Evolutionary conservation across 805 yeast species (phyloP).

Genomic region (Yarrowia keelungensis): DNA sequence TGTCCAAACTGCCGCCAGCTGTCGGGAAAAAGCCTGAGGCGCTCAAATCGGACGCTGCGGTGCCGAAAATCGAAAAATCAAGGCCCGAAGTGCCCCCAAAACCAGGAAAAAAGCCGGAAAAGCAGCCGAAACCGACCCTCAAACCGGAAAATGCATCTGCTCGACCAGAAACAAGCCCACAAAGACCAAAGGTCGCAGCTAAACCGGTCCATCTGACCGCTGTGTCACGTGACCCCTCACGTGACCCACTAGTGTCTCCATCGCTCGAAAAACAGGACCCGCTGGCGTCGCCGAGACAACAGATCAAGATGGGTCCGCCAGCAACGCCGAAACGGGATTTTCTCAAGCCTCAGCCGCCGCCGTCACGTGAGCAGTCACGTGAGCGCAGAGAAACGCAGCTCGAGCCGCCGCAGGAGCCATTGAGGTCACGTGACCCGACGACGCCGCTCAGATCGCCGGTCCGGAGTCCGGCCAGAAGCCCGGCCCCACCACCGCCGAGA

Average conservation of each 20-base stretch:
- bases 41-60: neutral
- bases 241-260: neutral
- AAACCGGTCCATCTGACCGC: slow-evolving; percentile 13
- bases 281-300: neutral
- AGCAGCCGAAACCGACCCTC: slow-evolving; percentile 1
- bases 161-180: neutral
- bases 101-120: slow-evolving; percentile 2
- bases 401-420: neutral
- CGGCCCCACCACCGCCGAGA: slow-evolving; percentile 1
- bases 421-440: slow-evolving; percentile 5
- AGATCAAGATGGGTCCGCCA: neutral
- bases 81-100: slow-evolving; percentile 7
- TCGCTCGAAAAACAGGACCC: neutral
- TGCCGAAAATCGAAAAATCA: neutral
- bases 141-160: neutral
- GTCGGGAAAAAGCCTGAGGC: slow-evolving; percentile 31
- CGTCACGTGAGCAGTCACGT: slow-evolving; percentile 26
- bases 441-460: slow-evolving; percentile 3
- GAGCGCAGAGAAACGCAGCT: neutral
- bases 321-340: slow-evolving; percentile 10
- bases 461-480: slow-evolving; percentile 13
- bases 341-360: slow-evolving; percentile 21
- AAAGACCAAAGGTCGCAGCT: neutral
- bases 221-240: neutral
- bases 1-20: slow-evolving; percentile 18